phyloP scores from a whole-genome alignment of 1,284 basidiomycete species.

The Flammula alnicola region DNA sequence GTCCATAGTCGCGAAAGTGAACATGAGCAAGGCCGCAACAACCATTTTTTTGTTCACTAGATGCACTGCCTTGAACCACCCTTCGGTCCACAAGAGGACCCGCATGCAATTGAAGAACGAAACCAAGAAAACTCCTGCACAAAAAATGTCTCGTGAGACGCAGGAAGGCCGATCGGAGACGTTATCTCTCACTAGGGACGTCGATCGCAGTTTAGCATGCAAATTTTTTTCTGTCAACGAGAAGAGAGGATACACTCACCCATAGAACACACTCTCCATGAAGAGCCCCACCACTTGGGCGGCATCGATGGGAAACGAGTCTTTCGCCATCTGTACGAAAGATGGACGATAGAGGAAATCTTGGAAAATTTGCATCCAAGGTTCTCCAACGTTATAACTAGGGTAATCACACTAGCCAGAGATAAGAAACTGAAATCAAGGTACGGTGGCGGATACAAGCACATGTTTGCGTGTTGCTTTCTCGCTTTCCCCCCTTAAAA shows the following conservation, averaged over 20 bases:
- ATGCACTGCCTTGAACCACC: slow-evolving; percentile 30
- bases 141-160: no score
- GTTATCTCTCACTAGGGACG: no score
- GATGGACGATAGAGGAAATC: no score
- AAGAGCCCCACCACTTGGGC: slow-evolving; percentile 41
- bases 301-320: slow-evolving; percentile 36
- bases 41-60: slow-evolving; percentile 41
- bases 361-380: no score
- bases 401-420: no score
- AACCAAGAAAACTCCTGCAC: slow-evolving; percentile 40
- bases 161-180: no score
- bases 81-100: slow-evolving; percentile 38
- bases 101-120: slow-evolving; percentile 39
- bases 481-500: no score
- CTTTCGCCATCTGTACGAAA: slow-evolving; percentile 21
- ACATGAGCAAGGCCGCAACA: slow-evolving; percentile 38
- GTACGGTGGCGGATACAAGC: no score
- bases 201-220: background rate
- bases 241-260: slow-evolving; percentile 24
- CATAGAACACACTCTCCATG: slow-evolving; percentile 43
- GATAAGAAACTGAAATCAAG: no score
- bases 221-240: background rate
- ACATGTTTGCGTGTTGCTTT: no score
- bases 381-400: no score
- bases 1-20: slow-evolving; percentile 40